These are phyloP conservation scores for Voacanga thouarsii DNA, from an alignment of 257 asterid genomes.

Conservation along the genomic window DNA sequence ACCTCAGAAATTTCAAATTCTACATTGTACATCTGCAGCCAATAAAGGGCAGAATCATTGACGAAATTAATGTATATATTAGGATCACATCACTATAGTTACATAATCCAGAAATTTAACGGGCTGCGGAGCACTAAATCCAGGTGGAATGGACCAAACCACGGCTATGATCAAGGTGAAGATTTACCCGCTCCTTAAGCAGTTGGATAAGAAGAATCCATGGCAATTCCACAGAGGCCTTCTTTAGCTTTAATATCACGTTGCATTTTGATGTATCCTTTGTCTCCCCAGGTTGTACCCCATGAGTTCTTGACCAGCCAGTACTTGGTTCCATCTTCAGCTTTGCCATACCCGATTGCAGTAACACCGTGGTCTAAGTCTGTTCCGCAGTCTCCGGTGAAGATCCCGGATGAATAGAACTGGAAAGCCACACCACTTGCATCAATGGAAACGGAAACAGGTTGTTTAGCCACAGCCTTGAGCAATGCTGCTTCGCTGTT, in stretches of 20 bases:
- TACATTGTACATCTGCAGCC: not conserved
- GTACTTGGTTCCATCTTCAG: not conserved
- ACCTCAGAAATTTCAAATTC: not conserved
- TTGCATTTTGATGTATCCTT: not conserved
- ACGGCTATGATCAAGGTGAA: too few relatives aligned
- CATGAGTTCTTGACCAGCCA: not conserved
- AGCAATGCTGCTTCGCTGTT: conserved; percentile 25
- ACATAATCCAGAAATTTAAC: too few relatives aligned
- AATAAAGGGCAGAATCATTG: too few relatives aligned
- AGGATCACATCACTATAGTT: not conserved
- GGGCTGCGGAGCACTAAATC: too few relatives aligned
- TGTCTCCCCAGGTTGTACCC: not conserved
- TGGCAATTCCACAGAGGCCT: not conserved
- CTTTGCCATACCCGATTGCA: not conserved
- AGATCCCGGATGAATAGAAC: conserved; percentile 31
- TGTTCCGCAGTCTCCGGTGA: not conserved
- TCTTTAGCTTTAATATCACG: not conserved
- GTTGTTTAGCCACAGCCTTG: conserved; percentile 38
- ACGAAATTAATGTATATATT: too few relatives aligned
- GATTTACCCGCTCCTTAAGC: conserved; percentile 30
- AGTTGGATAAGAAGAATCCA: not conserved
- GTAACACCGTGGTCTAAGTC: not conserved
- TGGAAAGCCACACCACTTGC: conserved; percentile 30
- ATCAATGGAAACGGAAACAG: conserved; percentile 40
- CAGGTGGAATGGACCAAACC: too few relatives aligned